Base-by-base conservation (phyloP, 73 alveolate genomes). In the Durusdinium trenchii region DNA sequence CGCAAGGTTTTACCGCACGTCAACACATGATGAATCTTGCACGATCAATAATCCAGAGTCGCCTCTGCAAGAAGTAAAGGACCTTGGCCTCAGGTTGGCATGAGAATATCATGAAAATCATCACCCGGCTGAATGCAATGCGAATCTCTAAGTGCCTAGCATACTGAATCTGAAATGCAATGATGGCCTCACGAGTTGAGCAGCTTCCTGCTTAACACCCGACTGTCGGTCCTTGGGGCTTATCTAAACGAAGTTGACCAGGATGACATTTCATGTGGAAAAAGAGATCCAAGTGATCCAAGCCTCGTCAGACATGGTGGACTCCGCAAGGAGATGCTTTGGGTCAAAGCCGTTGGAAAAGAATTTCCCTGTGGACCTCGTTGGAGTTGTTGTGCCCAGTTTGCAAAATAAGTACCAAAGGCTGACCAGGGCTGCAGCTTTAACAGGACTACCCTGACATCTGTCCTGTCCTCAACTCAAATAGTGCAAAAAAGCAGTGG, bases 11-110 rank as follows among this genome's bases (percentile, higher is more conserved):
- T 57, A 16, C 12, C 32, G 12, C 23, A 23, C 23, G 69, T 12
- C 32, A 16, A 23, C 23, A 16, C 32, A 16, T 12, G 1, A 23
- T 60, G 6, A 60, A 23, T 60, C 6, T 35, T 32, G 32, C 62
- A 81, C 61, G 47, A 20, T 43, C 47, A 23, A 69, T 40, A 7
- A 10, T 10, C 76, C 86, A 9, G n/a, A n/a, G n/a, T 23, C 40
- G 71, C 96, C 96, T 89, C 96, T 89, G 96, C 96, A 89, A 35
- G 43, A 89, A 89, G 86, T 89, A 89, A 14, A 89, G 96, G 96
- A 89, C 64, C 46, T 89, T 89, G n/a, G 96, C 96, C 96, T 89
- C 71, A 32, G 14, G 85, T 6, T 36, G 85, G 10, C 54, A 38
- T 6, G n/a, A n/a, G n/a, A n/a, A n/a, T n/a, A n/a, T n/a, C n/a